Evolutionary conservation across 139 green algal genomes (phyloP).

Genomic region (Tetraselmis striata): DNA sequence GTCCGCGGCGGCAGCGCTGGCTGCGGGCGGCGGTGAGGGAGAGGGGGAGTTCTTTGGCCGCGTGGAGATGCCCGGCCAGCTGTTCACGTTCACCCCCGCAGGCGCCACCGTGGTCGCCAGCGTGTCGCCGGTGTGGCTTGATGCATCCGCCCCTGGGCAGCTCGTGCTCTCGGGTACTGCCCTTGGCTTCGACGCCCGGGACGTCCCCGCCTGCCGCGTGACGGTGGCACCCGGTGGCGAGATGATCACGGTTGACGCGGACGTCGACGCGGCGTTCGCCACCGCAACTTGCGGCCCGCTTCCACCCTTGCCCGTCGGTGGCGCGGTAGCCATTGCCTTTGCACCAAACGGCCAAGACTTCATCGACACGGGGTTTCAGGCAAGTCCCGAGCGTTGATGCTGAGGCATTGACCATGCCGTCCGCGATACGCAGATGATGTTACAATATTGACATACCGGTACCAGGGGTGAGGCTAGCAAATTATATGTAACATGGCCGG

Average conservation of each 20-base stretch:
- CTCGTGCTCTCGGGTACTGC: not conserved
- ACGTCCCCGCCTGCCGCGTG: not conserved
- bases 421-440: too few relatives aligned
- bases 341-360: not conserved
- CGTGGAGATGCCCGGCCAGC: not conserved
- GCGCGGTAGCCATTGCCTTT: not conserved
- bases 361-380: not conserved
- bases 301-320: not conserved
- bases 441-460: not conserved
- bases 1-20: not conserved
- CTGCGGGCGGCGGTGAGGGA: not conserved
- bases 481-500: too few relatives aligned
- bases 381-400: not conserved
- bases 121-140: not conserved
- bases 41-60: not conserved
- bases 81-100: not conserved
- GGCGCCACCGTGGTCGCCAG: not conserved
- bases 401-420: too few relatives aligned
- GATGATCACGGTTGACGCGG: not conserved
- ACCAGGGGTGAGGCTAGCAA: not conserved
- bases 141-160: not conserved
- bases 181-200: not conserved
- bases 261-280: not conserved
- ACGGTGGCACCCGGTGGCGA: not conserved
- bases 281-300: too few relatives aligned